Evolutionary conservation across 495 filamentous ascomycete species (phyloP), one percentile per base, ranked within the genome.

Genomic region (Hypomontagnella submonticulosa): DNA sequence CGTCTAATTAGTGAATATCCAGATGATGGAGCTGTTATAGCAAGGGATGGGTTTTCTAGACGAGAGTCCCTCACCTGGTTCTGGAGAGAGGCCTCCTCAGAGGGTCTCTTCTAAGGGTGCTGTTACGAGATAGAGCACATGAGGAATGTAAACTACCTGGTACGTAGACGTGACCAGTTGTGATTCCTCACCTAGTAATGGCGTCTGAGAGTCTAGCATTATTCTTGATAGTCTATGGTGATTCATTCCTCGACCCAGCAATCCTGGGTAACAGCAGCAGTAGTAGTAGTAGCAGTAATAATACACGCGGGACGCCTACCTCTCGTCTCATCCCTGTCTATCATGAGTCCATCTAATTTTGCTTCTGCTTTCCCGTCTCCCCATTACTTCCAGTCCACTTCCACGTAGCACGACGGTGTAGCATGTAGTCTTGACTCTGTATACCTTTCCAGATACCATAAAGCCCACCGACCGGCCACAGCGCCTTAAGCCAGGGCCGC

Each of bases 401-500:
- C 84, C 85, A 87, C 55, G 72, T 73, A 0, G 82, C 80, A 7
- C 75, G 66, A 15, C 83, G 79, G 54, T 85, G 83, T 33, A 83
- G 71, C 54, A 84, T 69, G 49, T 87, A 87, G 51, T 85, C 82
- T 53, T 77, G 73, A 57, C 83, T 86, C 57, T 74, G 63, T 18
- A 88, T 87, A 8, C 80, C 80, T 76, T 83, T 84, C 64, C 72
- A 79, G 13, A 88, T 77, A 0, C 85, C 85, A 63, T 79, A 86
- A 2, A 88, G 64, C 1, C 85, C 85, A 6, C 82, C 79, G 1
- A 87, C 27, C 1, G 84, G 85, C 79, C 79, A 77, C 47, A 68
- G 57, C 9, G 63, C 63, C 72, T 78, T 79, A 13, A 81, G 57
- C 73, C 76, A 77, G 38, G 73, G 69, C 68, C 69, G 71, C 46